Evolutionary conservation across 495 filamentous ascomycete genomes (phyloP).

Genomic region (Bacidia gigantensis): DNA sequence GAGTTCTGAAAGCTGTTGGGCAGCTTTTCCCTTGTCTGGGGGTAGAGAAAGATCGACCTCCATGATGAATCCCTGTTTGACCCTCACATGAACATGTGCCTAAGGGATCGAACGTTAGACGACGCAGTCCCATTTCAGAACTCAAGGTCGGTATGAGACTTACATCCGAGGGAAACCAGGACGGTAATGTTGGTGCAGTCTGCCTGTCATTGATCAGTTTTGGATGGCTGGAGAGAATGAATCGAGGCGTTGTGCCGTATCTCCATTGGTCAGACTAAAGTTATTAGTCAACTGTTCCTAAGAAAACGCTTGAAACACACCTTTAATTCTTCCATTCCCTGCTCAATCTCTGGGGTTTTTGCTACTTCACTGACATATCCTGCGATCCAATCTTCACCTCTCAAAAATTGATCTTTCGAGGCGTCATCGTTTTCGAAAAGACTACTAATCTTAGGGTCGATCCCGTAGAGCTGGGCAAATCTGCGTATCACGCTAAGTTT

Average conservation of each 20-base stretch:
- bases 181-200: conserved; percentile 10
- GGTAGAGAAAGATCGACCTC: conserved; percentile 34
- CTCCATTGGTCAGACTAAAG: conserved; percentile 58
- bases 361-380: conserved; percentile 36
- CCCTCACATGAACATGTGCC: conserved; percentile 19
- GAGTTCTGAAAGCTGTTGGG: conserved; percentile 23
- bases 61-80: conserved; percentile 12
- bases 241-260: conserved; percentile 72
- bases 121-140: not conserved
- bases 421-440: conserved; percentile 27
- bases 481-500: conserved; percentile 19
- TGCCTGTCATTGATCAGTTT: conserved; percentile 12
- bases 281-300: conserved; percentile 8
- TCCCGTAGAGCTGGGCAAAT: conserved; percentile 20
- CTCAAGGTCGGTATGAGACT: not conserved
- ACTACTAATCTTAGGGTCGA: conserved; percentile 10
- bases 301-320: conserved; percentile 21
- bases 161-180: not conserved
- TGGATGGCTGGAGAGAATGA: conserved; percentile 50
- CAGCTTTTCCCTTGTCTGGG: conserved; percentile 21
- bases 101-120: conserved; percentile 1
- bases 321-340: conserved; percentile 49
- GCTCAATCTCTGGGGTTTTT: conserved; percentile 33
- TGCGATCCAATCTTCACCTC: conserved; percentile 27
- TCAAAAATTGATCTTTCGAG: conserved; percentile 21